Base-by-base conservation (phyloP, 1,139 yeast species). In the Geotrichum bryndzae region DNA sequence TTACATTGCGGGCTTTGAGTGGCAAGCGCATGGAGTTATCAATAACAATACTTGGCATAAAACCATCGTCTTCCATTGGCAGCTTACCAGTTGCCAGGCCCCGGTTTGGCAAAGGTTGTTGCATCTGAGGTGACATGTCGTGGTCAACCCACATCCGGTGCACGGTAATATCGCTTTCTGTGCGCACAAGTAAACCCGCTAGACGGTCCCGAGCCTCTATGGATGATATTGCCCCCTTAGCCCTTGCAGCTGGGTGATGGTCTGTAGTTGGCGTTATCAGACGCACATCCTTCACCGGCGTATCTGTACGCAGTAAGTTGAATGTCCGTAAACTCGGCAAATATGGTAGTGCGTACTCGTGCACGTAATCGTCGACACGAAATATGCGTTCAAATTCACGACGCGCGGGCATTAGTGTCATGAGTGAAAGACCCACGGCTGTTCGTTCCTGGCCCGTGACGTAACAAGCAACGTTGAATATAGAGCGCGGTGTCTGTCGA, bases 361-460 rank as follows among this genome's bases (percentile, higher is more conserved):
- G 48, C 10, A 23, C 48, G 48, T 41, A 41, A 41, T 41, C 22
- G 23, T 41, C 48, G 6, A 15, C 5, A n/a, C 48, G 48, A 41
- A 41, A 41, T 1, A 41, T 23, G 22, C 48, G 48, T 18, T 41
- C 48, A 41, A 41, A 55, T 27, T 41, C 33, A 11, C 22, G 29
- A 13, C 8, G 60, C 3, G 51, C 45, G n/a, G 48, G 25, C 45
- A 4, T 52, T 29, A 5, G 51, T 29, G 18, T 35, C 45, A 10
- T 56, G 52, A 29, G 57, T 25, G 22, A 57, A 53, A 11, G 62
- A 3, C 58, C 62, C 23, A 60, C 33, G 8, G 62, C 57, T n/a
- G 60, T 60, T 6, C 53, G 48, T 23, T 60, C 62, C 23, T 33
- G 46, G 29, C 62, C 60, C 10, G 62, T 60, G 13, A 57, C 60